Base-by-base conservation (phyloP, 768 basidiomycete species). In the Phanerochaete carnosa region DNA sequence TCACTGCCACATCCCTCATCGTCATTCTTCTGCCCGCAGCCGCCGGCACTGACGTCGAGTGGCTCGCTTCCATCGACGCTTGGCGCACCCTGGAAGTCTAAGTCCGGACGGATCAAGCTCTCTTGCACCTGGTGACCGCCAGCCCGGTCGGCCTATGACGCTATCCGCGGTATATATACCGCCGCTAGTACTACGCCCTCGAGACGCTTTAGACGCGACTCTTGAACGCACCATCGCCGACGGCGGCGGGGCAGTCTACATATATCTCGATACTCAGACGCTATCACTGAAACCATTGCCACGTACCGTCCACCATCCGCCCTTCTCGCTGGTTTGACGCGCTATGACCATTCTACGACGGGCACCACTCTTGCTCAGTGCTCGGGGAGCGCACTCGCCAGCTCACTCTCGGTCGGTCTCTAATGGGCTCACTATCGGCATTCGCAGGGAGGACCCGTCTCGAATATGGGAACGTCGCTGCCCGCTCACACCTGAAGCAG, bases 391-490 rank as follows among this genome's bases (percentile, higher is more conserved):
- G 13, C 26, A 12, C 15, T 26, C 32, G 5, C 52, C 29, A 12
- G 13, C 13, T 19, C 52, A 53, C 3, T 16, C 28, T 13, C 29
- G 52, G 15, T 23, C 29, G 9, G 32, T n/a, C 30, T 51, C 50
- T 4, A 53, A 23, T 9, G 47, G 33, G 62, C 73, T 80, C 22
- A 79, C 75, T 23, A 63, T 89, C 15, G 87, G 87, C 22, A 79
- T 89, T 26, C 77, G 92, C 19, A 83, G 88, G 39, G 95, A 97
- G 71, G 90, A 95, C 69, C 87, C 90, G 0, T 64, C 73, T 30
- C 77, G 95, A 55, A 84, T 92, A 58, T 97, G 94, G 94, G 95
- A 96, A 70, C 81, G 95, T 9, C 81, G 95, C 19, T 85, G 82
- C 30, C 94, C 95, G 2, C 76, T 97, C 47, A 92, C 90, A 0